Evolutionary conservation across 2,329 filamentous ascomycete genomes (phyloP).

Genomic region (Monascus ruber): DNA sequence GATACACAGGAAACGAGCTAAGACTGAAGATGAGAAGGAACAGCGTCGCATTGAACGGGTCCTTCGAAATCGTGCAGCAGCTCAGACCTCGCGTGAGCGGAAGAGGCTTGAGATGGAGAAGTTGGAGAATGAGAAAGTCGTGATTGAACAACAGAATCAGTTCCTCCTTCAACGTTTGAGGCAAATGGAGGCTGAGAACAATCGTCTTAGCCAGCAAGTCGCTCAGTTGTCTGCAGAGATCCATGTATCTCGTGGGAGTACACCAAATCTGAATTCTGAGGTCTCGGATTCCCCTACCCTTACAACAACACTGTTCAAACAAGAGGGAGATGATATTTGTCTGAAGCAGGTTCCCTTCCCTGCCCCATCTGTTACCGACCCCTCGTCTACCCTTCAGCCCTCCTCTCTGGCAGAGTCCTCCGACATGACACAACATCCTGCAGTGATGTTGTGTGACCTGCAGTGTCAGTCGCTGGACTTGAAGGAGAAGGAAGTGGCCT

Average conservation of each 20-base stretch:
- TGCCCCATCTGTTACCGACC: constrained; percentile 18
- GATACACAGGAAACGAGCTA: constrained; percentile 70
- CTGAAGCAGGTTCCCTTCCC: constrained; percentile 31
- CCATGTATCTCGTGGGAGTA: constrained; percentile 16
- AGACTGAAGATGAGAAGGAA: constrained; percentile 98
- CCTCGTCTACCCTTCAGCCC: constrained; percentile 29
- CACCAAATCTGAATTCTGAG: constrained; percentile 11
- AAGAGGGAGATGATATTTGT: constrained; percentile 30
- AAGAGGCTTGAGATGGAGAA: constrained; percentile 84
- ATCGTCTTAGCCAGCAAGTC: constrained; percentile 39
- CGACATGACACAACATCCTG: constrained; percentile 99
- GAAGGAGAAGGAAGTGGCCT: constrained; percentile 38
- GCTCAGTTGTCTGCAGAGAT: constrained; percentile 39
- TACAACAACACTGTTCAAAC: constrained; percentile 32
- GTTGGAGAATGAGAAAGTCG: constrained; percentile 54
- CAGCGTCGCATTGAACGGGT: constrained; percentile 95
- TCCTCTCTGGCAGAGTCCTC: constrained; percentile 47
- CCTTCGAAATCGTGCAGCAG: constrained; percentile 87
- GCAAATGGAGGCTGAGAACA: constrained; percentile 47
- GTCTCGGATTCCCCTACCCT: constrained; percentile 27
- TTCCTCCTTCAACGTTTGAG: constrained; percentile 54
- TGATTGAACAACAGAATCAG: constrained; percentile 59
- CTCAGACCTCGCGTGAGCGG: constrained; percentile 90
- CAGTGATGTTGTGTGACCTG: constrained; percentile 99
- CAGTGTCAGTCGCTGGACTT: constrained; percentile 84